Evolutionary conservation across 176 grass and related monocot genomes (phyloP).

Genomic region (Chloris gayana): DNA sequence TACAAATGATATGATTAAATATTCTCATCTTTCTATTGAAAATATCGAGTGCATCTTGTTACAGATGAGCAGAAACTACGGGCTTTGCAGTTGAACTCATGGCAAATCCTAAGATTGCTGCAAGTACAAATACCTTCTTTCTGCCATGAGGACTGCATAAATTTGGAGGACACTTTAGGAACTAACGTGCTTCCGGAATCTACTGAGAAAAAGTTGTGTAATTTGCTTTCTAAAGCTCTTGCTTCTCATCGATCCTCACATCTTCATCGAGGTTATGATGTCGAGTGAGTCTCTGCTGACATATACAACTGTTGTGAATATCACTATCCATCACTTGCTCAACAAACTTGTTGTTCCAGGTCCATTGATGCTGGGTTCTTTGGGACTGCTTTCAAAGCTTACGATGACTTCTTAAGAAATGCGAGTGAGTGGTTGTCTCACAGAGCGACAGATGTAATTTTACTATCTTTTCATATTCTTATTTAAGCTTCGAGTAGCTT

Average conservation of each 20-base stretch:
- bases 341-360: conserved; percentile 47
- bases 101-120: conserved; percentile 87
- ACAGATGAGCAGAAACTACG: conserved; percentile 79
- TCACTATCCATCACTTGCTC: background rate
- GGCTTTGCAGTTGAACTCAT: conserved; percentile 79
- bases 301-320: conserved; percentile 23
- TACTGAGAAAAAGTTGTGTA: conserved; percentile 53
- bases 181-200: conserved; percentile 31
- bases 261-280: conserved; percentile 41
- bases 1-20: conserved; percentile 22
- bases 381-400: conserved; percentile 51
- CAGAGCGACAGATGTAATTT: conserved; percentile 94
- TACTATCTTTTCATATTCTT: conserved; percentile 36
- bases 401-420: conserved; percentile 75
- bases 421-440: conserved; percentile 95
- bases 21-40: background rate
- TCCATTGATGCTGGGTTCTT: conserved; percentile 45
- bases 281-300: conserved; percentile 49
- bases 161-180: conserved; percentile 26
- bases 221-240: conserved; percentile 72
- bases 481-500: conserved; percentile 19
- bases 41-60: conserved; percentile 31
- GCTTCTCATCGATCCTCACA: conserved; percentile 50
- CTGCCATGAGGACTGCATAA: conserved; percentile 62
- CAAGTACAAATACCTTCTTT: conserved; percentile 66